Evolutionary conservation across 2,329 filamentous ascomycete species (phyloP).

Genomic region (Aspergillus niger): DNA sequence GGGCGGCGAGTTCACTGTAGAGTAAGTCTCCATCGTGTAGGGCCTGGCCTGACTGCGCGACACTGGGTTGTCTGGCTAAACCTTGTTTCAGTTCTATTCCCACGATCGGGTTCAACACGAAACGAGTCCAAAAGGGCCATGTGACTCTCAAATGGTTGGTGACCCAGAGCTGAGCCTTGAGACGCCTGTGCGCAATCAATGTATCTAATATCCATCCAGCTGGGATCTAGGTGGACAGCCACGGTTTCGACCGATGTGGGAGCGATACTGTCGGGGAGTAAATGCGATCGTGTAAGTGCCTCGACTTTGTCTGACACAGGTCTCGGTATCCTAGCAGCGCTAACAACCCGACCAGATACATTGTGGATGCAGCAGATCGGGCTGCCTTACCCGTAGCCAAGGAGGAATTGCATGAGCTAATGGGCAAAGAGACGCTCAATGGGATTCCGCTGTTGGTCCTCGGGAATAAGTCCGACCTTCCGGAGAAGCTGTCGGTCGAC

Average conservation of each 20-base stretch:
- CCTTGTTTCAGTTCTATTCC: conserved; percentile 77
- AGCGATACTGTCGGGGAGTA: conserved; percentile 94
- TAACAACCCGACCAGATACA: conserved; percentile 62
- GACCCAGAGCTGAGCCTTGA: background rate
- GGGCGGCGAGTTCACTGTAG: conserved; percentile 98
- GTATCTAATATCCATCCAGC: conserved; percentile 44
- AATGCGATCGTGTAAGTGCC: conserved; percentile 81
- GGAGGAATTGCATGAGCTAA: conserved; percentile 87
- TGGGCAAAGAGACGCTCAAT: conserved; percentile 79
- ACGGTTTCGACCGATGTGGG: conserved; percentile 98
- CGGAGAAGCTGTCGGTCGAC: conserved; percentile 87
- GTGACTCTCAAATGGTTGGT: conserved; percentile 91
- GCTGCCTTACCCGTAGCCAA: conserved; percentile 79
- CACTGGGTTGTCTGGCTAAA: conserved; percentile 19
- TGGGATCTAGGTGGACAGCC: conserved; percentile 98
- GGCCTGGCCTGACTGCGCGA: conserved; percentile 5
- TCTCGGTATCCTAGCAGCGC: background rate
- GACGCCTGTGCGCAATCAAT: conserved; percentile 16
- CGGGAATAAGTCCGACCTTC: conserved; percentile 95
- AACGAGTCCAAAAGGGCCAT: conserved; percentile 95
- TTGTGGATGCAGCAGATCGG: conserved; percentile 91
- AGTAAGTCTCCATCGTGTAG: conserved; percentile 65
- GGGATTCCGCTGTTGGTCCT: conserved; percentile 92
- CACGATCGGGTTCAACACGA: conserved; percentile 99
- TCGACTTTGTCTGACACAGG: background rate